These are phyloP conservation scores for Lipomyces sp. DNA, from an alignment of 805 yeast genomes.

Conservation along the genomic window DNA sequence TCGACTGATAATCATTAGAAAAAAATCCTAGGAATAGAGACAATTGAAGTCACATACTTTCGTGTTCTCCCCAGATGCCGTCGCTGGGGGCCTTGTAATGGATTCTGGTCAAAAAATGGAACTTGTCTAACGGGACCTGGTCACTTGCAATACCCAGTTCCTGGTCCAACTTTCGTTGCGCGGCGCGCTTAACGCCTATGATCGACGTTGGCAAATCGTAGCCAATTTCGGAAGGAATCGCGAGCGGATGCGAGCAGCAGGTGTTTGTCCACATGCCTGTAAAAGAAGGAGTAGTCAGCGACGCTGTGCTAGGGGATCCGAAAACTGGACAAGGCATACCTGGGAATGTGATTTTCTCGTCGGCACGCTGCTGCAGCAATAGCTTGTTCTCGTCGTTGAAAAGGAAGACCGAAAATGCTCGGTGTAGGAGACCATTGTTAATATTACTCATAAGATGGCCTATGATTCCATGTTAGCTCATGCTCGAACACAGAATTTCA, in stretches of 20 bases:
- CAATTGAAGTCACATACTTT: constrained; percentile 47
- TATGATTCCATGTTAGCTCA: neutral
- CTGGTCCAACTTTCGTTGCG: constrained; percentile 88
- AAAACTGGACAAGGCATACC: constrained; percentile 38
- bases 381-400: constrained; percentile 78
- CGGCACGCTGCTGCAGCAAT: constrained; percentile 92
- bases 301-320: neutral
- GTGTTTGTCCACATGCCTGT: constrained; percentile 93
- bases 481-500: neutral
- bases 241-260: constrained; percentile 97
- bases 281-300: neutral
- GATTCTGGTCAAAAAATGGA: constrained; percentile 87
- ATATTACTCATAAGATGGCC: constrained; percentile 78
- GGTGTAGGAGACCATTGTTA: constrained; percentile 81
- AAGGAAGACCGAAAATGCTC: constrained; percentile 95
- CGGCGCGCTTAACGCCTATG: constrained; percentile 82
- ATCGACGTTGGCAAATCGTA: constrained; percentile 62
- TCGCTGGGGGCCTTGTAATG: constrained; percentile 85
- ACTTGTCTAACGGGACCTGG: constrained; percentile 59
- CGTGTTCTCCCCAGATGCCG: constrained; percentile 96
- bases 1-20: constrained; percentile 54
- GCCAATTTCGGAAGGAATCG: constrained; percentile 82
- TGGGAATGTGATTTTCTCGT: constrained; percentile 95
- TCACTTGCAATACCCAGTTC: constrained; percentile 78
- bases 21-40: neutral